A percentile compares a stretch with the other conserved stretches of the same genome.
These are phyloP conservation scores for Colletotrichum filicis DNA, from an alignment of 2,329 filamentous ascomycete genomes.

Conservation along the genomic window DNA sequence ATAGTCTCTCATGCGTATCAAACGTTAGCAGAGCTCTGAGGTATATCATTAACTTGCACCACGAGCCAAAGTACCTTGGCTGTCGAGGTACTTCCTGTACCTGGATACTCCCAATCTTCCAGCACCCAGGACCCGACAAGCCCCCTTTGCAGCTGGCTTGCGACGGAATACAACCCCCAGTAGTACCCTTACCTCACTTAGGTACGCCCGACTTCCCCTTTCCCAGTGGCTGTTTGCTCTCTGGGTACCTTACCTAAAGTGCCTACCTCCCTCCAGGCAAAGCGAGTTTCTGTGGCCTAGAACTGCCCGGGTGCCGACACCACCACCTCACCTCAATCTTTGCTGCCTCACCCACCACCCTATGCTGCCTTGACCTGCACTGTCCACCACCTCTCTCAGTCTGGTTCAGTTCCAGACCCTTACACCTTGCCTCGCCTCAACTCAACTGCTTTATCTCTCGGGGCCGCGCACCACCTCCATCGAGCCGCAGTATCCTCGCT, in stretches of 20 bases:
- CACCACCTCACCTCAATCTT: slow-evolving; percentile 14
- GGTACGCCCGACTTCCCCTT: background rate
- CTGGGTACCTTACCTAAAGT: background rate
- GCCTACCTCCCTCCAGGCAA: background rate
- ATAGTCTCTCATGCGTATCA: background rate
- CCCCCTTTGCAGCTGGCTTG: background rate
- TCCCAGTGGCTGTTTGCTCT: slow-evolving; percentile 6
- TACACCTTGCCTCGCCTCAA: slow-evolving; percentile 34
- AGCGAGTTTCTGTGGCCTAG: slow-evolving; percentile 19
- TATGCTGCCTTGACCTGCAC: slow-evolving; percentile 17
- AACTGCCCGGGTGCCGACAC: slow-evolving; percentile 25
- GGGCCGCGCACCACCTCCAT: slow-evolving; percentile 34
- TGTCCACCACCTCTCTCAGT: slow-evolving; percentile 26
- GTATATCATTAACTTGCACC: background rate
- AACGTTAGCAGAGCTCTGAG: background rate
- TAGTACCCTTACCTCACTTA: background rate
- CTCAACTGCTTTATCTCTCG: slow-evolving; percentile 35
- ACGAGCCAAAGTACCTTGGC: background rate
- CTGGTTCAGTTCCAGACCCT: slow-evolving; percentile 34
- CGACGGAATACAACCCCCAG: background rate
- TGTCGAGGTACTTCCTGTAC: background rate
- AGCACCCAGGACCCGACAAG: background rate
- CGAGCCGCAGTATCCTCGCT: slow-evolving; percentile 24
- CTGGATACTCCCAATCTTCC: background rate
- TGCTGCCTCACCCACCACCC: slow-evolving; percentile 16